These are phyloP conservation scores for Polyporus tsugae DNA, from an alignment of 1,284 basidiomycete species.

Conservation along the genomic window DNA sequence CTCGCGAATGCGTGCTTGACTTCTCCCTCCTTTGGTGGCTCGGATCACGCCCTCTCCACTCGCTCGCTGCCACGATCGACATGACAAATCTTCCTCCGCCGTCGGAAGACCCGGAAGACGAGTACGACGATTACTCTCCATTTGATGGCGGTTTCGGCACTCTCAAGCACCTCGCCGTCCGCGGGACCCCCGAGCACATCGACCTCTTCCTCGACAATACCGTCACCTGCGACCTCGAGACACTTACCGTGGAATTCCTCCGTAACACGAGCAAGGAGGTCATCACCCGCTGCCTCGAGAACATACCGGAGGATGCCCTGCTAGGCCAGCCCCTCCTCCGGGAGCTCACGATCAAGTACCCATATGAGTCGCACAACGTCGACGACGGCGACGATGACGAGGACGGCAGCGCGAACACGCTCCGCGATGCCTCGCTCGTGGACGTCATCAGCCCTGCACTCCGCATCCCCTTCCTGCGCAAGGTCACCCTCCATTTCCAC, in stretches of 20 bases:
- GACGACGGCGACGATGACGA: neutral
- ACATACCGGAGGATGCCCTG: neutral
- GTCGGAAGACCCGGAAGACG: neutral
- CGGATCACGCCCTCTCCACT: neutral
- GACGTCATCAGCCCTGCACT: constrained; percentile 1
- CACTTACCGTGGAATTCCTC: neutral
- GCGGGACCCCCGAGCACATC: neutral
- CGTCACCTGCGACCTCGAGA: neutral
- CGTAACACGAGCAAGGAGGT: neutral
- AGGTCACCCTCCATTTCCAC: constrained; percentile 1
- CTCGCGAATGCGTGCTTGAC: neutral
- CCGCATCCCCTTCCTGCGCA: neutral
- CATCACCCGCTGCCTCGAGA: neutral
- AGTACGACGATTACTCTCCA: neutral
- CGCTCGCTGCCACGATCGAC: neutral
- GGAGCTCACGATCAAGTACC: neutral
- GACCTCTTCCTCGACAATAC: neutral
- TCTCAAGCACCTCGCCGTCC: neutral
- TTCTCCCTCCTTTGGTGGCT: neutral
- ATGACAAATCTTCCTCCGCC: neutral
- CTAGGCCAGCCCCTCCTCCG: neutral
- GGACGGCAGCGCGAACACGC: neutral
- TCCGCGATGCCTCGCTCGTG: neutral
- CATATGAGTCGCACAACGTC: neutral
- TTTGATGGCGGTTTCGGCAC: neutral